phyloP scores from a whole-genome alignment of 257 asterid genomes.

The Phtheirospermum japonicum region DNA sequence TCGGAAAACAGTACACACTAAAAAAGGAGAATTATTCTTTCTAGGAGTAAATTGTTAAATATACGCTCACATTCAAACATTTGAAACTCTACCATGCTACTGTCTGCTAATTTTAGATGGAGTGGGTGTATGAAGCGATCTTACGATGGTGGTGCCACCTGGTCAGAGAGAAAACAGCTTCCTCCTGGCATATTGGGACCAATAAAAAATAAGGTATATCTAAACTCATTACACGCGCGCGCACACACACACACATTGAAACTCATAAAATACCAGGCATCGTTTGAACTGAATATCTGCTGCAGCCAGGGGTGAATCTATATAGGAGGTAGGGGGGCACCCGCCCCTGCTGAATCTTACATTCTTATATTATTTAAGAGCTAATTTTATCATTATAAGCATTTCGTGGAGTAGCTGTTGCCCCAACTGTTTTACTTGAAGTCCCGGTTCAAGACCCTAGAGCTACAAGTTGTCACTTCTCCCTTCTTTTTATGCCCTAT shows the following conservation, averaged over 20 bases:
- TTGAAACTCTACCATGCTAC: neutral
- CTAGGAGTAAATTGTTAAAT: neutral
- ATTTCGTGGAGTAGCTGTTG: no score
- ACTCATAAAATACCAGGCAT: neutral
- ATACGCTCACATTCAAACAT: constrained; percentile 11
- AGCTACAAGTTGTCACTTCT: no score
- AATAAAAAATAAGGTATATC: constrained; percentile 74
- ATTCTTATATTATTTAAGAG: no score
- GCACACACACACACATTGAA: no score
- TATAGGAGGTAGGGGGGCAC: no score
- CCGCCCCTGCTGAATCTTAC: no score
- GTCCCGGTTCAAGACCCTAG: no score
- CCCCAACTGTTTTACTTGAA: no score
- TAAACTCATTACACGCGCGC: constrained; percentile 1
- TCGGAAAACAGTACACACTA: neutral
- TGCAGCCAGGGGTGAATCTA: no score
- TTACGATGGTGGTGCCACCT: constrained; percentile 66
- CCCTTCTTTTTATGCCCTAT: no score
- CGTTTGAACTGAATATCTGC: constrained; percentile 13
- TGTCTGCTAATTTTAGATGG: constrained; percentile 55
- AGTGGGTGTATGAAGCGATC: constrained; percentile 95
- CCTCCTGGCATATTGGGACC: constrained; percentile 99
- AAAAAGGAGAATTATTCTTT: neutral
- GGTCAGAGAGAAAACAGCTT: constrained; percentile 83
- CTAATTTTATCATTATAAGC: no score